Evolutionary conservation across 768 basidiomycete species (phyloP), one percentile per base, ranked within the genome.

Genomic region (Clavulina sp.): DNA sequence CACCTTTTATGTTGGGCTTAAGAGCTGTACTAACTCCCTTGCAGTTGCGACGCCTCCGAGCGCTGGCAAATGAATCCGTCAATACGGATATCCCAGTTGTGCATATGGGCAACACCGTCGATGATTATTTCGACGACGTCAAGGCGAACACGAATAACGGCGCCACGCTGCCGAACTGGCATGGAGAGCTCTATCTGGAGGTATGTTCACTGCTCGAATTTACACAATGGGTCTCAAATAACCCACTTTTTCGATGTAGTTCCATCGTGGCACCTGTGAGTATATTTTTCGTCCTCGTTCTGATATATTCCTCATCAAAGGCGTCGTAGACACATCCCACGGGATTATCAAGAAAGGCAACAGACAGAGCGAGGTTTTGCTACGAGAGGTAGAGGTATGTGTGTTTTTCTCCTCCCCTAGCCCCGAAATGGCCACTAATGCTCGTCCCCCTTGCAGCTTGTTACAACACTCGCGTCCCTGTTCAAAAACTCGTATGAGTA

Each of bases 201-300:
- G 82, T 88, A 58, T 23, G 60, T 43, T 13, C 2, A 40, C 4
- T 4, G 19, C 40, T 31, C 19, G 1, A 40, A 5, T 50, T 19
- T 52, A 36, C 55, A 47, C 32, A 38, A 38, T n/a, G 28, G 50
- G 18, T 23, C 13, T 56, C 23, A 18, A 53, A 38, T 50, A 29
- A 46, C 41, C 1, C 26, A 31, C 19, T 2, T 19, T 19, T 31
- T 23, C 51, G 50, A 23, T 57, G 44, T 57, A 89, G 81, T 85
- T 88, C 69, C 89, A 91, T 64, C 73, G 88, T 48, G 89, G 86
- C 31, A 96, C 92, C 0, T 96, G 93, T 63, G 97, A 49, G 32
- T 49, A n/a, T n/a, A n/a, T 7, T 7, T 29, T 7, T 30, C 48
- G 48, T 26, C n/a, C n/a, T n/a, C n/a, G n/a, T n/a, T n/a, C n/a